phyloP scores from a whole-genome alignment of 768 basidiomycete genomes.

The Exidia glandulosa region DNA sequence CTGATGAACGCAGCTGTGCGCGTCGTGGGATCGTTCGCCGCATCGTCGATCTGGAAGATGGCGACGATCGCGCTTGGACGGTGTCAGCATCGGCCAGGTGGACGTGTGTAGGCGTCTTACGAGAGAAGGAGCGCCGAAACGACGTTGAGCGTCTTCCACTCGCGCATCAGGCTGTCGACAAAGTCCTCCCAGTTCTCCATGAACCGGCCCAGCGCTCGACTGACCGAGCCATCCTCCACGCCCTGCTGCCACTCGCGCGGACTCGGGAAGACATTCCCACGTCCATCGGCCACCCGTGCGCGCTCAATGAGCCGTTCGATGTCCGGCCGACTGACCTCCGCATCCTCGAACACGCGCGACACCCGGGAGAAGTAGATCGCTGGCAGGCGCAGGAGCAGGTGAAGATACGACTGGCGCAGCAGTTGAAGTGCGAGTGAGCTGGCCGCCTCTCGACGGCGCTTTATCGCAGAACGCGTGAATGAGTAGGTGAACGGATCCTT shows the following conservation, averaged over 20 bases:
- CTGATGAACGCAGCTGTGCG: slow-evolving; percentile 55
- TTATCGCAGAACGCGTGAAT: slow-evolving; percentile 3
- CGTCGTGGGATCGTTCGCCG: slow-evolving; percentile 47
- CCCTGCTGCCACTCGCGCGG: neutral
- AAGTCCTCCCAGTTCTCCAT: slow-evolving; percentile 58
- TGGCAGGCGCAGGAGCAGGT: slow-evolving; percentile 55
- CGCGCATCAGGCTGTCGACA: slow-evolving; percentile 37
- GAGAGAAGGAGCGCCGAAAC: slow-evolving; percentile 51
- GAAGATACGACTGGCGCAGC: slow-evolving; percentile 33
- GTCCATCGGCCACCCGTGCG: slow-evolving; percentile 8
- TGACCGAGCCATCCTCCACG: slow-evolving; percentile 28
- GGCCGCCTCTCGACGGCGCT: slow-evolving; percentile 8
- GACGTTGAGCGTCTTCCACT: slow-evolving; percentile 19
- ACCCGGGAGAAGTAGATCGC: slow-evolving; percentile 73
- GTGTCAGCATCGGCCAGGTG: neutral
- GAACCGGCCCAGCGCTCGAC: slow-evolving; percentile 56
- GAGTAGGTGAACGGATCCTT: slow-evolving; percentile 24
- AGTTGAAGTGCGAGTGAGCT: slow-evolving; percentile 21
- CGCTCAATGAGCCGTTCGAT: slow-evolving; percentile 33
- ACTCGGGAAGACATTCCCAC: slow-evolving; percentile 9
- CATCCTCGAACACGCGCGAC: slow-evolving; percentile 63
- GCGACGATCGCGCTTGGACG: slow-evolving; percentile 50
- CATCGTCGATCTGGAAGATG: slow-evolving; percentile 45
- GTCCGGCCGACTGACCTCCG: slow-evolving; percentile 66
- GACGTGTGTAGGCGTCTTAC: slow-evolving; percentile 19